phyloP scores from a whole-genome alignment of 352 stramenopile genomes.

The Pythium insidiosum region DNA sequence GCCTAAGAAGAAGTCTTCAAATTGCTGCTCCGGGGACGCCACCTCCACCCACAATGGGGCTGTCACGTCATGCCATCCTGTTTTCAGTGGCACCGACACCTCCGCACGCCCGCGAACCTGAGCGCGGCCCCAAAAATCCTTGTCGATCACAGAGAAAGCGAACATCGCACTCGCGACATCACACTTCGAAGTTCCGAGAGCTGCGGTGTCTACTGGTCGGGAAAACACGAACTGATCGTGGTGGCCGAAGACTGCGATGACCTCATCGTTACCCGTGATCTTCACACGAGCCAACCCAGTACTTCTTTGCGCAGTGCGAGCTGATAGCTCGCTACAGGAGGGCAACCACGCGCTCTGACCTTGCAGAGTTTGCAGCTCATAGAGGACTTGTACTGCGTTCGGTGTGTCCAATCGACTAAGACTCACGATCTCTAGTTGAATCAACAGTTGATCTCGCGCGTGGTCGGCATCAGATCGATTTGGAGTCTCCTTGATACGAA shows the following conservation, averaged over 20 bases:
- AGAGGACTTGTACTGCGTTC: constrained; percentile 3
- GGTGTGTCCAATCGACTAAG: background rate
- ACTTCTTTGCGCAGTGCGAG: too few species aligned
- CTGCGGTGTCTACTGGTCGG: background rate
- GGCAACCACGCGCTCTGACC: background rate
- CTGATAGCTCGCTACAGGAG: too few species aligned
- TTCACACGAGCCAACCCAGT: constrained; percentile 1
- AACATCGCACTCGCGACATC: constrained; percentile 1
- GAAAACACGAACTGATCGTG: constrained; percentile 6
- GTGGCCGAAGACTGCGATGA: constrained; percentile 1
- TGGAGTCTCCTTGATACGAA: too few species aligned
- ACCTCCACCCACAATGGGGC: constrained; percentile 30
- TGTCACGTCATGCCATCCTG: constrained; percentile 25
- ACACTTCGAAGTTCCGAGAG: background rate
- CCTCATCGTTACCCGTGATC: background rate
- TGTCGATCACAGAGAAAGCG: constrained; percentile 26
- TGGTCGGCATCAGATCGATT: too few species aligned
- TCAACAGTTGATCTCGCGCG: constrained; percentile 10
- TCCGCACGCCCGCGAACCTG: constrained; percentile 26
- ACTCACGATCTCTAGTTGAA: constrained; percentile 11
- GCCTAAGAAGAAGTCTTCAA: constrained; percentile 64
- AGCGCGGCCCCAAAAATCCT: constrained; percentile 38
- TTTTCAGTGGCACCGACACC: constrained; percentile 16
- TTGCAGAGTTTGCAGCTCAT: background rate
- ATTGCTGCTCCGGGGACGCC: constrained; percentile 21